A percentile compares a stretch with the other conserved stretches of the same genome.
Conservation (phyloP, 768 basidiomycete species). For the Kwoniella sp. region DNA sequence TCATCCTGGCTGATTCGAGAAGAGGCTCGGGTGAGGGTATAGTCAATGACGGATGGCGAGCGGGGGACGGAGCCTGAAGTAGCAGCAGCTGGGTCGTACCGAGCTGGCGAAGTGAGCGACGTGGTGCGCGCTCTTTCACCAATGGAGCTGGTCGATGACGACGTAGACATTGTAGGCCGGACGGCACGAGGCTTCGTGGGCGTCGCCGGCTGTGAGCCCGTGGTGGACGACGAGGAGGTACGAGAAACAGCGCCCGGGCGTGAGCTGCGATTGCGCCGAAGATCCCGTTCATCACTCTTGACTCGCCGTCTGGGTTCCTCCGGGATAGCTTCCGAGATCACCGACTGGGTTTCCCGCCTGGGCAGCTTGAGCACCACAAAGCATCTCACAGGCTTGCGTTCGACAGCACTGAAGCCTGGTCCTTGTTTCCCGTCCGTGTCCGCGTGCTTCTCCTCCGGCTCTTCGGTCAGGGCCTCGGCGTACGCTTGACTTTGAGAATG, state of each 20-base stretch:
- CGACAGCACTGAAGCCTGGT: too few species aligned
- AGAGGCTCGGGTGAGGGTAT: background rate
- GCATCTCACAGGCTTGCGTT: conserved; percentile 14
- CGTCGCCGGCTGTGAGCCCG: background rate
- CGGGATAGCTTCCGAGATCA: background rate
- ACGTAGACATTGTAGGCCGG: conserved; percentile 9
- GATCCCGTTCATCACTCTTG: conserved; percentile 16
- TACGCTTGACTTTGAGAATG: conserved; percentile 4
- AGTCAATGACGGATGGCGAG: background rate
- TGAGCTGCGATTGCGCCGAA: background rate
- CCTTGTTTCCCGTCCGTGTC: background rate
- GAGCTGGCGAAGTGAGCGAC: background rate
- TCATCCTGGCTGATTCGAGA: conserved; percentile 3
- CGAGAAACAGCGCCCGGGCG: background rate
- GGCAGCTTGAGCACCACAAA: conserved; percentile 29
- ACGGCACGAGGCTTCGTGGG: background rate
- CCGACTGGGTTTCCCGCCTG: background rate
- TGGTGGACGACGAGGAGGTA: background rate
- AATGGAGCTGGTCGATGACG: conserved; percentile 3
- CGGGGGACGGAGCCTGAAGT: background rate
- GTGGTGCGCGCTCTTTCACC: background rate
- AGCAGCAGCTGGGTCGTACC: background rate
- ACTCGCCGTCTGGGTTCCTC: background rate
- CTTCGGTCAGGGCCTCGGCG: background rate
- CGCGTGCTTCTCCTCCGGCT: background rate